phyloP scores from a whole-genome alignment of 2,329 filamentous ascomycete species.

The Fusarium oligoseptatum region DNA sequence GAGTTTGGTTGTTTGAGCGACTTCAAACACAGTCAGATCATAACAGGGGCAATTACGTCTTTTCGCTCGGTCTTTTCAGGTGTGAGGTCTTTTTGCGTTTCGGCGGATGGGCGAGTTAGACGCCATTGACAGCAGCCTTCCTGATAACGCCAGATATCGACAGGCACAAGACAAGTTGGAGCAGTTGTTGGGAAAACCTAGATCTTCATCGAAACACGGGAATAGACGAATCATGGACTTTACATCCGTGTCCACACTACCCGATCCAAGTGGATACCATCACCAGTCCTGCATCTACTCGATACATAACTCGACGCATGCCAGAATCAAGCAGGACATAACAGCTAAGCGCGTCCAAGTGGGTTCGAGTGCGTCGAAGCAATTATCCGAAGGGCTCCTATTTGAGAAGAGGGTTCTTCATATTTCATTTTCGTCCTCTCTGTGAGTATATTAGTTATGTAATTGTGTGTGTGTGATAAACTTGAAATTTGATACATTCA shows the following conservation, averaged over 20 bases:
- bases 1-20: not conserved
- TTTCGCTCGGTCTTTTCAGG: not conserved
- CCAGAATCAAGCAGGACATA: not conserved
- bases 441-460: not conserved
- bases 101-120: not conserved
- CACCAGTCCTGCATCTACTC: not conserved
- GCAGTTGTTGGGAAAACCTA: conserved; percentile 2
- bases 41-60: not conserved
- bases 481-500: not conserved
- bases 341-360: not conserved
- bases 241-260: conserved; percentile 1
- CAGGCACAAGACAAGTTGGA: not conserved
- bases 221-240: conserved; percentile 6
- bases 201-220: not conserved
- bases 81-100: not conserved
- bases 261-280: not conserved
- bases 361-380: not conserved
- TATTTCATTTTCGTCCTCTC: not conserved
- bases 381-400: not conserved
- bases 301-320: not conserved
- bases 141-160: not conserved
- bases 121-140: not conserved
- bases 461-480: not conserved
- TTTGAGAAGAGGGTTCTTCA: not conserved
- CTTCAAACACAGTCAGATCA: not conserved